Evolutionary conservation across 1,284 basidiomycete species (phyloP), one percentile per base, ranked within the genome.

Genomic region (Phylloboletellus chloephorus): DNA sequence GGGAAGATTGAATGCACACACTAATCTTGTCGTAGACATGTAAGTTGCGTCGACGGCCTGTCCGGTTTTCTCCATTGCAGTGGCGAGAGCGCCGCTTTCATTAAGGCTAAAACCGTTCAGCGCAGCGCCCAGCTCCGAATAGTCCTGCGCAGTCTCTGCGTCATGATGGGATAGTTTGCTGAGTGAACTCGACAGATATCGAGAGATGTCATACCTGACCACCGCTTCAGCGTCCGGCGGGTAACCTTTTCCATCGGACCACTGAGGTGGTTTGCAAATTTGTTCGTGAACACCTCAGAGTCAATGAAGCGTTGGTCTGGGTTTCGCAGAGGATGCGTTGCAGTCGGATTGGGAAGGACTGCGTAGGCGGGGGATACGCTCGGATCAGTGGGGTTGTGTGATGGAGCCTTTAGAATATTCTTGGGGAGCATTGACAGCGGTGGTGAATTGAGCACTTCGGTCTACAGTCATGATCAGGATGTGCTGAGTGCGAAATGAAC

Each of bases 171-270:
- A 37, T 15, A 37, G 38, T 23, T 39, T 43, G 3, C 29, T 42
- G 26, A 44, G 28, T 42, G 23, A 38, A 30, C 13, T 38, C 31
- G 22, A 33, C 22, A 24, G 37, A 34, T 31, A 21, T 25, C 5
- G 17, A 34, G 13, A 22, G 13, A 42, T 11, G 61, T 40, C 74
- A 43, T 54, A 88, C 86, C 88, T 58, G 85, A 79, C 96, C 96
- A 99, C 33, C 96, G 75, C 67, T 96, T 96, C 58, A 94, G 78
- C 7, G 86, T 77, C 42, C 94, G 71, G 28, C 95, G 78, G 28
- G 96, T 95, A 20, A 97, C 89, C 65, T 93, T 97, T 65, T 99
- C 96, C 85, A 98, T 88, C 3, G 82, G 88, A 1, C 89, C 87
- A 44, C 77, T 76, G 47, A 99, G 72, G 67, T 98, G 96, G 38